A percentile compares a stretch with the other conserved stretches of the same genome.
phyloP scores from a whole-genome alignment of 306 rosid species.

The Pterocarpus macrocarpus region DNA sequence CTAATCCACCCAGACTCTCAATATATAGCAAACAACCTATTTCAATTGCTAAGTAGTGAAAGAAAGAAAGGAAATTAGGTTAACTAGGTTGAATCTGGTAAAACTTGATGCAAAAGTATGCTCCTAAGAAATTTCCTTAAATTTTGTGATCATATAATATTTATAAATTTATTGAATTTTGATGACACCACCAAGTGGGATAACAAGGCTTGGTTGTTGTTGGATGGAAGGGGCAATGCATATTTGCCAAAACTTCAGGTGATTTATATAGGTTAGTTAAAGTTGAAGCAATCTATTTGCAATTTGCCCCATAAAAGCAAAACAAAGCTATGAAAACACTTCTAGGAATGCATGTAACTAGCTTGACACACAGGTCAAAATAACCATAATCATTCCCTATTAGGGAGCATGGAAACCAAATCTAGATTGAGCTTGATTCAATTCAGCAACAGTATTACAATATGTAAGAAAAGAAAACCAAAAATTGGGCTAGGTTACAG shows the following conservation, averaged over 20 bases:
- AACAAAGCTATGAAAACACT: background rate
- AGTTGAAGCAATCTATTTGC: slow-evolving; percentile 4
- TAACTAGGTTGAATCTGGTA: background rate
- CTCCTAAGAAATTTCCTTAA: background rate
- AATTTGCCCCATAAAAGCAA: background rate
- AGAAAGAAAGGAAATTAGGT: slow-evolving; percentile 22
- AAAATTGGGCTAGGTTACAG: background rate
- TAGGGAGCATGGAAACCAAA: background rate
- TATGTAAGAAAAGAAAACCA: background rate
- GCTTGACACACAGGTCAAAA: slow-evolving; percentile 1
- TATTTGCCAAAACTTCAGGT: background rate
- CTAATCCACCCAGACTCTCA: slow-evolving; percentile 25
- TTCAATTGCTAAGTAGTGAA: background rate
- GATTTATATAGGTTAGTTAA: background rate
- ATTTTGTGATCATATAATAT: background rate
- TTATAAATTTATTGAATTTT: slow-evolving; percentile 4
- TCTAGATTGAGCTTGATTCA: slow-evolving; percentile 4
- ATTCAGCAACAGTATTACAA: background rate
- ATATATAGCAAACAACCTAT: slow-evolving; percentile 11
- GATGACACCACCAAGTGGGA: background rate
- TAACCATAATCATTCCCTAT: background rate
- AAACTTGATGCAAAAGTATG: background rate
- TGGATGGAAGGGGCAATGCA: slow-evolving; percentile 1
- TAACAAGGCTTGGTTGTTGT: background rate
- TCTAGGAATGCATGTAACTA: background rate